Evolutionary conservation across 176 grass and related monocot species (phyloP).

Genomic region (sorghum (Sorghum bicolor)): DNA sequence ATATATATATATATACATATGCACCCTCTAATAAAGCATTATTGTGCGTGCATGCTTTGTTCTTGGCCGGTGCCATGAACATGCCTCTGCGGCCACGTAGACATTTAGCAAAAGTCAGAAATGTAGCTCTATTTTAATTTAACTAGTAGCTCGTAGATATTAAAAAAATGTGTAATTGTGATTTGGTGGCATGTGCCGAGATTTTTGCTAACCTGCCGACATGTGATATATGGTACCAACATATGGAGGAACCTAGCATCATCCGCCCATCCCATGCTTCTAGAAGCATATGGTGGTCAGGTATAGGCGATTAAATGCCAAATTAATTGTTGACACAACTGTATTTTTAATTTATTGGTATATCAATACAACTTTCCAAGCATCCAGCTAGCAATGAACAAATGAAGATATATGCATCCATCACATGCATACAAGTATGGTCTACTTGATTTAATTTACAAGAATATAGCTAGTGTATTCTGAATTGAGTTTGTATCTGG

Average conservation of each 20-base stretch:
- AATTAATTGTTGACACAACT: slow-evolving; percentile 28
- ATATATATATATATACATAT: no score
- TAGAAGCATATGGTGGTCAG: slow-evolving; percentile 36
- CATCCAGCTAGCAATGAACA: slow-evolving; percentile 4
- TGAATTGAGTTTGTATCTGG: not conserved
- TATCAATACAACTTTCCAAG: not conserved
- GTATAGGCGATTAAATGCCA: slow-evolving; percentile 37
- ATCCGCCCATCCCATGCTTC: slow-evolving; percentile 22
- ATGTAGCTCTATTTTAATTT: not conserved
- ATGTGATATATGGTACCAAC: slow-evolving; percentile 33
- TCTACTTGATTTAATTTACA: not conserved
- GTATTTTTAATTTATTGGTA: slow-evolving; percentile 15
- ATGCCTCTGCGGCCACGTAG: slow-evolving; percentile 22
- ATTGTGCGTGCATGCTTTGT: slow-evolving; percentile 1
- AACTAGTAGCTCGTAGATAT: not conserved
- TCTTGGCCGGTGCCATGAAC: not conserved
- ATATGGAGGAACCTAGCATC: slow-evolving; percentile 16
- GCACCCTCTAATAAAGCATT: not conserved
- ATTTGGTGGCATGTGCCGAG: slow-evolving; percentile 43
- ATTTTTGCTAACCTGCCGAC: slow-evolving; percentile 41
- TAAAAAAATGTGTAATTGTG: slow-evolving; percentile 25
- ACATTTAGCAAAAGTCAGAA: slow-evolving; percentile 15
- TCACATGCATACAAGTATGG: not conserved
- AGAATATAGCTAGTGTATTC: not conserved
- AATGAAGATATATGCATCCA: not conserved